Conservation (phyloP, 805 yeast species). For the Cyberlindnera bimundalis region DNA sequence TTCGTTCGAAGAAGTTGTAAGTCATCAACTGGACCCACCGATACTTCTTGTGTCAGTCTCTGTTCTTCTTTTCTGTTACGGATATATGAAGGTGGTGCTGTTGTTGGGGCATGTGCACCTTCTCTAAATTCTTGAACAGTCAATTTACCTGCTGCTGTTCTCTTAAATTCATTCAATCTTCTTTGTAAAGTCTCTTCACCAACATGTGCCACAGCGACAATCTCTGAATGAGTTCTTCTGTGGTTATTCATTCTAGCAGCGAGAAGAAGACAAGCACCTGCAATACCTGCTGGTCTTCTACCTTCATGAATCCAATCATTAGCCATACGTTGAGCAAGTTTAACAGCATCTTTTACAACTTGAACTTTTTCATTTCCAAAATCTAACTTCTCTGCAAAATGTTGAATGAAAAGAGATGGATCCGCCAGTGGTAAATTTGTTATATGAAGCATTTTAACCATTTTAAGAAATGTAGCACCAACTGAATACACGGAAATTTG, state of each 20-base stretch:
- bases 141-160: conserved; percentile 68
- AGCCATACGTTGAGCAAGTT: conserved; percentile 85
- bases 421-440: conserved; percentile 82
- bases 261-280: conserved; percentile 89
- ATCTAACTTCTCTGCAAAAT: conserved; percentile 84
- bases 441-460: conserved; percentile 83
- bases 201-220: conserved; percentile 92
- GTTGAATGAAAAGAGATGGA: conserved; percentile 90
- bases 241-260: conserved; percentile 98
- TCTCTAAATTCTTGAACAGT: conserved; percentile 74
- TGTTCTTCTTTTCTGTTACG: conserved; percentile 55
- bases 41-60: conserved; percentile 10
- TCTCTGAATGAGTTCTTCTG: conserved; percentile 87
- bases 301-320: conserved; percentile 97
- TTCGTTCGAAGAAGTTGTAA: not conserved
- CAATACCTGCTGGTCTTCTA: conserved; percentile 96
- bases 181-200: conserved; percentile 92
- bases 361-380: conserved; percentile 71
- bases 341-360: conserved; percentile 84
- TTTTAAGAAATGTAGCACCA: conserved; percentile 92
- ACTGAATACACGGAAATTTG: conserved; percentile 91
- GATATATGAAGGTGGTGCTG: conserved; percentile 82
- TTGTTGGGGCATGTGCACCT: conserved; percentile 30
- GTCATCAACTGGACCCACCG: conserved; percentile 3
- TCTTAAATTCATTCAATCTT: conserved; percentile 82